These are phyloP conservation scores for Sporisorium graminicola DNA, from an alignment of 1,284 basidiomycete species.

Conservation along the genomic window DNA sequence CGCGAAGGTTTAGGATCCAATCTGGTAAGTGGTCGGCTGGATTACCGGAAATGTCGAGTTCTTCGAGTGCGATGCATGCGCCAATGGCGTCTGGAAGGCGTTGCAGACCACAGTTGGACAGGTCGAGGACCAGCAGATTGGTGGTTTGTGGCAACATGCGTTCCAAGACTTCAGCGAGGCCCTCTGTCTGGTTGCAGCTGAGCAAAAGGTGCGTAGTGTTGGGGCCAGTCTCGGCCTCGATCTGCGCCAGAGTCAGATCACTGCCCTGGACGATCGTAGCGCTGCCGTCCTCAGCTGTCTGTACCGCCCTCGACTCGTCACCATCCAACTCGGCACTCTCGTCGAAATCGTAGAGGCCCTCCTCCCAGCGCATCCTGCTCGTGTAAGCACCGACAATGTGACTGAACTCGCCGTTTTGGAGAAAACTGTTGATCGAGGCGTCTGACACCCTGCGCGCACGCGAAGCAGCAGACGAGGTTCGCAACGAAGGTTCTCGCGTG, in stretches of 20 bases:
- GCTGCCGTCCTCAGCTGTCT: conserved; percentile 52
- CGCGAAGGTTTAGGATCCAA: conserved; percentile 81
- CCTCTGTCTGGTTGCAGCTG: conserved; percentile 26
- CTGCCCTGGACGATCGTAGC: conserved; percentile 44
- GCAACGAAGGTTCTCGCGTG: conserved; percentile 15
- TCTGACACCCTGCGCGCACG: conserved; percentile 29
- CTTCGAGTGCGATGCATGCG: conserved; percentile 84
- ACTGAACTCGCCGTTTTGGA: conserved; percentile 44
- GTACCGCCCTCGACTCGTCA: conserved; percentile 45
- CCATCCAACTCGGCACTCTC: conserved; percentile 40
- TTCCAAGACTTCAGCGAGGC: conserved; percentile 37
- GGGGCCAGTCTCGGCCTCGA: conserved; percentile 44
- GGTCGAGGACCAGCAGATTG: conserved; percentile 62
- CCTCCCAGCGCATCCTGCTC: conserved; percentile 43
- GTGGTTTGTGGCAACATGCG: conserved; percentile 37
- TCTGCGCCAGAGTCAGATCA: conserved; percentile 35
- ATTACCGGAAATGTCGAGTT: conserved; percentile 92
- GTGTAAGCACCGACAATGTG: conserved; percentile 45
- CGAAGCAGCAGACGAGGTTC: conserved; percentile 28
- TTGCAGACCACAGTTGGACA: conserved; percentile 80
- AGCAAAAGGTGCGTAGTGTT: conserved; percentile 53
- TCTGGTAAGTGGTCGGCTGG: conserved; percentile 74
- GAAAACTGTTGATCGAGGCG: conserved; percentile 45
- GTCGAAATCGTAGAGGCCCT: conserved; percentile 51
- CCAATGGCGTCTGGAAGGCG: conserved; percentile 83